phyloP scores from a whole-genome alignment of 345 rosid species.

The Salix exigua region DNA sequence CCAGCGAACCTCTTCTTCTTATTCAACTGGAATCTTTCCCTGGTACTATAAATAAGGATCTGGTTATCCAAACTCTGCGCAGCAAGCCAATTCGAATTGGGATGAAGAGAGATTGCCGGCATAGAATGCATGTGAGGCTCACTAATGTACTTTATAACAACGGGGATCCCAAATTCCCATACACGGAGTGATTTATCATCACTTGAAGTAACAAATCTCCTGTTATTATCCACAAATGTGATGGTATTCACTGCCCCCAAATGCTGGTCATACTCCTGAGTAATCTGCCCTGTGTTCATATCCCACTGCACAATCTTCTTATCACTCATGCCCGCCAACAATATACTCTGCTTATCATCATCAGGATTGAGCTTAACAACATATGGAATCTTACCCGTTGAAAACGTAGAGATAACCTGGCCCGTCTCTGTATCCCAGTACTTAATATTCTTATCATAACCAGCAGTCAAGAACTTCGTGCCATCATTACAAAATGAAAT shows the following conservation, averaged over 20 bases:
- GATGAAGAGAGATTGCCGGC: constrained; percentile 91
- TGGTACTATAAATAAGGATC: constrained; percentile 79
- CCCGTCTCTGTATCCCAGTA: constrained; percentile 98
- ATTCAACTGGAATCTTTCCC: constrained; percentile 96
- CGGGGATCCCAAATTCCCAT: constrained; percentile 98
- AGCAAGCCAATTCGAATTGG: constrained; percentile 91
- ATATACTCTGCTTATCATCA: constrained; percentile 88
- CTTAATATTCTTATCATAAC: constrained; percentile 92
- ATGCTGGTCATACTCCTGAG: constrained; percentile 46
- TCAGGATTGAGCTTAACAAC: constrained; percentile 92
- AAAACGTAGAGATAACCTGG: constrained; percentile 85
- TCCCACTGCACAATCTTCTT: constrained; percentile 99
- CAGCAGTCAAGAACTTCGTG: constrained; percentile 83
- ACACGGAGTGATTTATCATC: constrained; percentile 98
- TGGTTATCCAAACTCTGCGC: constrained; percentile 98
- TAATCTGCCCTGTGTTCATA: constrained; percentile 82
- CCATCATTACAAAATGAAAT: constrained; percentile 95
- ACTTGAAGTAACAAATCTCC: constrained; percentile 95
- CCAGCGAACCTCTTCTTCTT: constrained; percentile 97
- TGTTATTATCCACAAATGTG: constrained; percentile 88
- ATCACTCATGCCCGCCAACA: constrained; percentile 98
- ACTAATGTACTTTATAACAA: constrained; percentile 94
- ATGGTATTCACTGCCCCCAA: constrained; percentile 76
- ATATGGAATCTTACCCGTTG: constrained; percentile 87
- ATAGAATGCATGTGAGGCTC: constrained; percentile 99